phyloP scores from a whole-genome alignment of 768 basidiomycete species.

The Neoboletus brunneissimus region DNA sequence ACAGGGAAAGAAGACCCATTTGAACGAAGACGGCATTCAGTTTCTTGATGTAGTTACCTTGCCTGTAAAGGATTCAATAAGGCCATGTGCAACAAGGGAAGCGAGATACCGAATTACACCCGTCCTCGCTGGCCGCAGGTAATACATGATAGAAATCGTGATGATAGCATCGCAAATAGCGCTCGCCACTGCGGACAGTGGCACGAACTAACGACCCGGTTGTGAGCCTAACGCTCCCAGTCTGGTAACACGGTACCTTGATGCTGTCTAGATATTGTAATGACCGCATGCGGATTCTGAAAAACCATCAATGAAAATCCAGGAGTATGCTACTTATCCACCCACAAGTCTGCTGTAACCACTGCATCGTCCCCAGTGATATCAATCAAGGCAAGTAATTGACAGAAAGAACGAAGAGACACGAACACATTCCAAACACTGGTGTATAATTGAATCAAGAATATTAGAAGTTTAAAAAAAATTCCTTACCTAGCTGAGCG shows the following conservation, averaged over 20 bases:
- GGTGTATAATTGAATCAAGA: neutral
- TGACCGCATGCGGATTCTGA: constrained; percentile 12
- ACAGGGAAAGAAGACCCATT: constrained; percentile 22
- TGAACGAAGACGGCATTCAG: constrained; percentile 16
- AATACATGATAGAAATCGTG: constrained; percentile 15
- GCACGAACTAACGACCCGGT: constrained; percentile 1
- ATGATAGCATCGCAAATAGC: constrained; percentile 22
- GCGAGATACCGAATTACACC: constrained; percentile 10
- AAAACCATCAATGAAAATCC: neutral
- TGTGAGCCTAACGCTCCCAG: neutral
- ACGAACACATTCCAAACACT: neutral
- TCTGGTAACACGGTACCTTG: constrained; percentile 1
- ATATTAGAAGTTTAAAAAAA: no score
- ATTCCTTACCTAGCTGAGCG: constrained; percentile 17
- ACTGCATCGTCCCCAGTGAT: neutral
- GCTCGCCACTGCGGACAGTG: constrained; percentile 11
- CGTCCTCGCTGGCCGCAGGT: constrained; percentile 12
- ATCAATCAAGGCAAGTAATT: neutral
- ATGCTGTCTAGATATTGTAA: neutral
- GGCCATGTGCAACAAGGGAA: neutral
- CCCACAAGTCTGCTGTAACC: neutral
- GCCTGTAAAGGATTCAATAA: neutral
- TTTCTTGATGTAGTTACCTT: constrained; percentile 9
- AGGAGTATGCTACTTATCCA: neutral
- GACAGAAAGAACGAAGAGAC: neutral